A percentile compares a stretch with the other conserved stretches of the same genome.
Conservation (phyloP, 495 filamentous ascomycete genomes). For the Aspergillus bertholletiae region DNA sequence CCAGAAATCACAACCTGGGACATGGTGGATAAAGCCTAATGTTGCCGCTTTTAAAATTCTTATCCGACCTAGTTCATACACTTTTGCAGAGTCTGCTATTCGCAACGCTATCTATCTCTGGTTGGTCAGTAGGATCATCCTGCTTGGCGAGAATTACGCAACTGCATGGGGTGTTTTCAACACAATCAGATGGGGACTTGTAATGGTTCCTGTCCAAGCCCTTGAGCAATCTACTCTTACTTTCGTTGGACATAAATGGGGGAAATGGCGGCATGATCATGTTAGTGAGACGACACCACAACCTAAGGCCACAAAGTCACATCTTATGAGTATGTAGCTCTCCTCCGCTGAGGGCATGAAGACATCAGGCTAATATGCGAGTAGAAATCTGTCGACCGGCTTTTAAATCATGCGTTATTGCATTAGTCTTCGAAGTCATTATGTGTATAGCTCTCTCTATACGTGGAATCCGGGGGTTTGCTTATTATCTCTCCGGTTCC, state of each 20-base stretch:
- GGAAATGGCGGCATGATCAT: too few relatives aligned
- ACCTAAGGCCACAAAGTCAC: too few relatives aligned
- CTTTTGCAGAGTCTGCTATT: conserved; percentile 61
- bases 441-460: conserved; percentile 60
- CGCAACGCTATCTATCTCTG: conserved; percentile 71
- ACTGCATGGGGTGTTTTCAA: conserved; percentile 76
- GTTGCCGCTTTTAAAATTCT: conserved; percentile 48
- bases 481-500: conserved; percentile 54
- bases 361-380: background rate
- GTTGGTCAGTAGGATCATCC: conserved; percentile 63
- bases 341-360: too few relatives aligned
- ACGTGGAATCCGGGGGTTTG: conserved; percentile 56
- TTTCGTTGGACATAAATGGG: conserved; percentile 70
- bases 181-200: conserved; percentile 73
- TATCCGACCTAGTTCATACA: conserved; percentile 51
- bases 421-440: conserved; percentile 56
- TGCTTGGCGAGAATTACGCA: conserved; percentile 59
- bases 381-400: conserved; percentile 54
- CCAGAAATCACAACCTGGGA: background rate
- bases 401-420: conserved; percentile 46
- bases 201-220: conserved; percentile 71
- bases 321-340: too few relatives aligned
- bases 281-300: too few relatives aligned
- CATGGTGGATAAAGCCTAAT: conserved; percentile 19
- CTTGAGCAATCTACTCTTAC: conserved; percentile 62